Percentiles rank a stretch among this genome's conserved stretches.
Conservation (phyloP, 2,329 filamentous ascomycete genomes). For the Cryphonectria radicalis region DNA sequence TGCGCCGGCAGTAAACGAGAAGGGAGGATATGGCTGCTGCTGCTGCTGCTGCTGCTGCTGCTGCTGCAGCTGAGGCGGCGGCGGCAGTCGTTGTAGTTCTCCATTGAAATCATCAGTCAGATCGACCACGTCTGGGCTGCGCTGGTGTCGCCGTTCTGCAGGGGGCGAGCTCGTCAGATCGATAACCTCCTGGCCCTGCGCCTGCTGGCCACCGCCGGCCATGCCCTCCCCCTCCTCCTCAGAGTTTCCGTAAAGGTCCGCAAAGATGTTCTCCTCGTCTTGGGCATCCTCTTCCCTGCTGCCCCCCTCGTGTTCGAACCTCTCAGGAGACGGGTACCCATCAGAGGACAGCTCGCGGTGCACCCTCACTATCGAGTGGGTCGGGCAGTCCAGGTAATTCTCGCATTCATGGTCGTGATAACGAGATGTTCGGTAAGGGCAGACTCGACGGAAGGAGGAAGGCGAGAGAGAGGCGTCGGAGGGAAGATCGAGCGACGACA, state of each 20-base stretch:
- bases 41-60: too few species aligned
- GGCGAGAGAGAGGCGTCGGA: conserved; percentile 17
- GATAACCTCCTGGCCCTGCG: conserved; percentile 13
- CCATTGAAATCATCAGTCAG: conserved; percentile 19
- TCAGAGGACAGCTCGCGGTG: conserved; percentile 30
- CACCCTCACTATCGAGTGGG: conserved; percentile 47
- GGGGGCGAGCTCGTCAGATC: conserved; percentile 22
- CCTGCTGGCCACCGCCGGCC: neutral
- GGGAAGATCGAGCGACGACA: conserved; percentile 26
- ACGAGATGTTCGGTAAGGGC: conserved; percentile 44
- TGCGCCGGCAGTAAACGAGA: neutral
- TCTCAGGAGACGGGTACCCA: conserved; percentile 24
- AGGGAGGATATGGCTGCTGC: neutral
- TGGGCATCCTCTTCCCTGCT: conserved; percentile 16
- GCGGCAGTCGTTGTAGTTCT: neutral
- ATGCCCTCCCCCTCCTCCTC: conserved; percentile 14
- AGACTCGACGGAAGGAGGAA: conserved; percentile 33
- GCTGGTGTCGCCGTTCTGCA: neutral
- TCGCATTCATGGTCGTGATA: conserved; percentile 51
- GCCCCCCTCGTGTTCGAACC: conserved; percentile 34
- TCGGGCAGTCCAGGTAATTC: conserved; percentile 54
- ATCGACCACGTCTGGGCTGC: conserved; percentile 27
- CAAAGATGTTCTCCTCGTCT: conserved; percentile 19
- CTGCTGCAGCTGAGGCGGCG: neutral
- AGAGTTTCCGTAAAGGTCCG: conserved; percentile 17